phyloP scores from a whole-genome alignment of 148 eudicot genomes.

The Gaultheria prostrata region DNA sequence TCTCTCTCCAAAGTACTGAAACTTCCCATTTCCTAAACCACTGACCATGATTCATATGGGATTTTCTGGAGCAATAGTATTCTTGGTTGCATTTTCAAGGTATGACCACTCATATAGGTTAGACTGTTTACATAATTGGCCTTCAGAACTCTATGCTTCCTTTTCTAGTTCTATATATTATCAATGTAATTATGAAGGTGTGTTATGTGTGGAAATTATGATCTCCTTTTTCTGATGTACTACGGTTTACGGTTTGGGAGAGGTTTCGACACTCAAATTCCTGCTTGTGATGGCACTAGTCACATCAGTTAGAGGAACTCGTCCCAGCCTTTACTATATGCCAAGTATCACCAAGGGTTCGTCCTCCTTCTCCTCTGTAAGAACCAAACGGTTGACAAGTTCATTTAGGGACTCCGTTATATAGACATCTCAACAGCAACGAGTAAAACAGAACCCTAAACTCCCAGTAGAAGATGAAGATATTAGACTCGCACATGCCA shows the following conservation, averaged over 20 bases:
- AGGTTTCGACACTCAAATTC: no score
- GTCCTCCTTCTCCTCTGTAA: not conserved
- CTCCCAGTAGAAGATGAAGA: not conserved
- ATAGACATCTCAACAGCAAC: not conserved
- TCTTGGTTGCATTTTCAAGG: slow-evolving; percentile 89
- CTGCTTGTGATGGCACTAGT: not conserved
- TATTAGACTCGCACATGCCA: not conserved
- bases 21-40: slow-evolving; percentile 87
- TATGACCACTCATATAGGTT: slow-evolving; percentile 19
- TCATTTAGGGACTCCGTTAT: not conserved
- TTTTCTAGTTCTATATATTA: not conserved
- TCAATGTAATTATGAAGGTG: not conserved
- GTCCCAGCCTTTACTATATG: not conserved
- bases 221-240: not conserved
- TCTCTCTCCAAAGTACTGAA: slow-evolving; percentile 94
- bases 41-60: slow-evolving; percentile 99
- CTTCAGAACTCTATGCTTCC: not conserved
- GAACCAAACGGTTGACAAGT: not conserved
- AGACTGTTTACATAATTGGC: not conserved
- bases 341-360: not conserved
- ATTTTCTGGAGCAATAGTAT: slow-evolving; percentile 86
- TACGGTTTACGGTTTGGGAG: not conserved
- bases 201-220: not conserved
- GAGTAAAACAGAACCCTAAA: not conserved
- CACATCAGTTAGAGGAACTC: not conserved